These are phyloP conservation scores for Leucosporidium creatinivorum DNA, from an alignment of 768 basidiomycete genomes.

Conservation along the genomic window DNA sequence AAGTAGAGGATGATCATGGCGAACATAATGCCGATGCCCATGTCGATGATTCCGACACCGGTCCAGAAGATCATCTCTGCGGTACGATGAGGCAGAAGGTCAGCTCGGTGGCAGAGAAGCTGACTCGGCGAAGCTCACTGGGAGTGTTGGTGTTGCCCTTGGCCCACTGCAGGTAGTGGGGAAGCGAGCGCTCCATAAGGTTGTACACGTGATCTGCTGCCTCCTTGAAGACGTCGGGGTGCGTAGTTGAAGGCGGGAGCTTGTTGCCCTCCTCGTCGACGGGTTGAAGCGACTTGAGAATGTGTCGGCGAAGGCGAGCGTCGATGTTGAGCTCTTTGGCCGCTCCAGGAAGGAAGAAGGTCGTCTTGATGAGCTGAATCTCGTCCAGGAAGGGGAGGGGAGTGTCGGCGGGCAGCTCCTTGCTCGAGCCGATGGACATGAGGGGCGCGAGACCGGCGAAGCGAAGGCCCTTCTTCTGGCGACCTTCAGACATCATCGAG, in stretches of 20 bases:
- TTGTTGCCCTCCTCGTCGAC: slow-evolving; percentile 1
- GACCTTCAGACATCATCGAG: background rate
- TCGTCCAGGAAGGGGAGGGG: slow-evolving; percentile 37
- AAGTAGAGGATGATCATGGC: background rate
- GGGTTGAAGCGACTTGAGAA: slow-evolving; percentile 7
- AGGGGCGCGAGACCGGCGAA: slow-evolving; percentile 7
- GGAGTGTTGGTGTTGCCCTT: slow-evolving; percentile 8
- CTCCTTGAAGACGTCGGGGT: slow-evolving; percentile 19
- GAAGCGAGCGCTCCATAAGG: slow-evolving; percentile 9
- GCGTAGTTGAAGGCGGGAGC: slow-evolving; percentile 3
- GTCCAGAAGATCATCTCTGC: background rate
- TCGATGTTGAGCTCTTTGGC: slow-evolving; percentile 36
- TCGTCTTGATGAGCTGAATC: slow-evolving; percentile 36
- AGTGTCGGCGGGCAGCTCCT: slow-evolving; percentile 2
- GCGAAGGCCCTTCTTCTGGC: background rate
- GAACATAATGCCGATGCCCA: slow-evolving; percentile 1
- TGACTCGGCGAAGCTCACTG: background rate
- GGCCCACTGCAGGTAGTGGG: slow-evolving; percentile 8
- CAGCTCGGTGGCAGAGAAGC: too few relatives aligned
- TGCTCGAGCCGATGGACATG: background rate
- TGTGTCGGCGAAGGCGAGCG: slow-evolving; percentile 36
- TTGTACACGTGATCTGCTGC: slow-evolving; percentile 1
- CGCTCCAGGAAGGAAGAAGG: slow-evolving; percentile 35
- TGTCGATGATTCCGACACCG: background rate
- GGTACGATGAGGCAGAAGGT: background rate